Conservation (phyloP, 345 rosid species). For the Mallotus nudiflorus region DNA sequence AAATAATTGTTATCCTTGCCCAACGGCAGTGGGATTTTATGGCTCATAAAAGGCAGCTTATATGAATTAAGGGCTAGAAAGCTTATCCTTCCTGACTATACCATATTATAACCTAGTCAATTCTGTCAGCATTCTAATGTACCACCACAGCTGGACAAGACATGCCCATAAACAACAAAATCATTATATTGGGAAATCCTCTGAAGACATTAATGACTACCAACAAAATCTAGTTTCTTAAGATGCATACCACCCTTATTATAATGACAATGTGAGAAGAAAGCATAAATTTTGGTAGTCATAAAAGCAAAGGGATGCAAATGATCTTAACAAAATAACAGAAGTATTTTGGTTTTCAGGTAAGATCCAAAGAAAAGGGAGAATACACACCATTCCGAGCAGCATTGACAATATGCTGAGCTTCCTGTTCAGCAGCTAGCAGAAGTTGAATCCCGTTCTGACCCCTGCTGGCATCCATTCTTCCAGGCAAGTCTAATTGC, state of each 20-base stretch:
- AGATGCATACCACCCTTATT: neutral
- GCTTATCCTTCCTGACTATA: neutral
- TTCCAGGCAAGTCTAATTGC: conserved; percentile 18
- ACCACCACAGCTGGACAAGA: neutral
- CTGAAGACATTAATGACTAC: too few relatives aligned
- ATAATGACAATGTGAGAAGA: neutral
- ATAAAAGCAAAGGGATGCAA: neutral
- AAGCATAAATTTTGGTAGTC: neutral
- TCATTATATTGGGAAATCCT: neutral
- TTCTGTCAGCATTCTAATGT: neutral
- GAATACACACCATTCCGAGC: conserved; percentile 53
- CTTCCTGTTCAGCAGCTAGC: conserved; percentile 92
- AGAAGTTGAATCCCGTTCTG: conserved; percentile 86
- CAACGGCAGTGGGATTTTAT: neutral
- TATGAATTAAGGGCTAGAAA: neutral
- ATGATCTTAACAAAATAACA: neutral
- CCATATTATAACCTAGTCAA: neutral
- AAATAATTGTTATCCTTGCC: neutral
- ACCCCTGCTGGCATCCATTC: conserved; percentile 67
- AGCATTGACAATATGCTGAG: conserved; percentile 80
- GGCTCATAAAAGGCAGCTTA: neutral
- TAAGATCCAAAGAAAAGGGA: neutral
- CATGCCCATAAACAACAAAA: neutral
- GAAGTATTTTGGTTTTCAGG: neutral
- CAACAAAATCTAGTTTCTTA: neutral